Conservation (phyloP, 805 yeast species). For the Priceomyces haplophilus region DNA sequence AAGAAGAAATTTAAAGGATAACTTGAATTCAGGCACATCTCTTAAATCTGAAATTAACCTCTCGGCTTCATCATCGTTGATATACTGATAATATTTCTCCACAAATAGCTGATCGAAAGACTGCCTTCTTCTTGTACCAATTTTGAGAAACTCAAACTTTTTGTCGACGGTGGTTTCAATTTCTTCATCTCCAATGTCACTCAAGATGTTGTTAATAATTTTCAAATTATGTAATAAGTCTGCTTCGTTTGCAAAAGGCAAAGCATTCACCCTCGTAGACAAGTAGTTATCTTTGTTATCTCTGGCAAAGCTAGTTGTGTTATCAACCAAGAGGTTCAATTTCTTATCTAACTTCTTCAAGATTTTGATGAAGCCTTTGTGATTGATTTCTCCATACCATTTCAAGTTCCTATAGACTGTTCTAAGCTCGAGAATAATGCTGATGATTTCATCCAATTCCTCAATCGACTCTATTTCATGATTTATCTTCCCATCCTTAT, state of each 20-base stretch:
- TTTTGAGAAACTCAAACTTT: slow-evolving; percentile 18
- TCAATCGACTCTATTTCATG: slow-evolving; percentile 36
- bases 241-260: slow-evolving; percentile 72
- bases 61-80: slow-evolving; percentile 41
- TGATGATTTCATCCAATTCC: slow-evolving; percentile 40
- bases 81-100: slow-evolving; percentile 21
- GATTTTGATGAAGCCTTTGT: slow-evolving; percentile 84
- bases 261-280: slow-evolving; percentile 63
- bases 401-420: slow-evolving; percentile 75
- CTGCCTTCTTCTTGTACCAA: slow-evolving; percentile 21
- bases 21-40: slow-evolving; percentile 36
- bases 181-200: slow-evolving; percentile 43
- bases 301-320: slow-evolving; percentile 21
- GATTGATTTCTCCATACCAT: slow-evolving; percentile 92
- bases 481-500: slow-evolving; percentile 18
- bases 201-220: slow-evolving; percentile 49
- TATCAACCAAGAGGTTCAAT: slow-evolving; percentile 24
- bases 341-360: slow-evolving; percentile 89
- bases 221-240: slow-evolving; percentile 56
- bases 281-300: slow-evolving; percentile 43
- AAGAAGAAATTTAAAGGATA: slow-evolving; percentile 55
- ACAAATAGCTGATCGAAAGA: slow-evolving; percentile 25
- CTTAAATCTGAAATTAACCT: slow-evolving; percentile 42
- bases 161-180: slow-evolving; percentile 7
- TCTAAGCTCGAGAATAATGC: slow-evolving; percentile 70